Evolutionary conservation across 306 rosid species (phyloP), one percentile per base, ranked within the genome.

Genomic region (Prunus mongolica): DNA sequence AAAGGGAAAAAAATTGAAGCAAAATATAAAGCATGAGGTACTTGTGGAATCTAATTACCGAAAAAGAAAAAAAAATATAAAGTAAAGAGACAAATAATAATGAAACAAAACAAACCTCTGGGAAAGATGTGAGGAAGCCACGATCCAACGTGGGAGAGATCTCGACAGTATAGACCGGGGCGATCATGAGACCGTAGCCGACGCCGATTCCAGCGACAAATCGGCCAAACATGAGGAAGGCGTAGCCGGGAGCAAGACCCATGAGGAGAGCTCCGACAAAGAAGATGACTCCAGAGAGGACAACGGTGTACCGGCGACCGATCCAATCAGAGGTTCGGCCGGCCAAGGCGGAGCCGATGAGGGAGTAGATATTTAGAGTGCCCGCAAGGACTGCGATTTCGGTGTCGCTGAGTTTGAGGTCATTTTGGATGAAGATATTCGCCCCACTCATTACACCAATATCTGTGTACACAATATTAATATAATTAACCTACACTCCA

Each of bases 371-470:
- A 77, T 88, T 88, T 22, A 91, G 75, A 65, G 87, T 79, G 0
- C 96, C 96, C 0, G 81, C 45, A 28, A 87, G 68, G 13, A 91
- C 51, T 51, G 85, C 90, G 0, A 84, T 78, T 58, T 88, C 63
- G 2, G 77, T 83, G 65, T 91, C 90, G 0, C 79, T 55, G 2
- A 89, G 34, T 60, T 84, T 82, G 0, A 89, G 79, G 71, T 85
- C 90, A 10, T 82, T 49, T 56, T 82, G 70, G 25, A 89, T 86
- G 73, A 74, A 87, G 2, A 89, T 83, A 0, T 78, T 71, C 0
- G 91, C 93, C 70, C 93, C 89, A 76, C 93, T 89, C 91, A 87
- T 87, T 65, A 83, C 90, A 4, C 91, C 94, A 34, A 87, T 63
- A 72, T 89, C 94, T 89, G 83, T 89, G 83, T 34, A 34, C 41